Evolutionary conservation across 2,329 filamentous ascomycete genomes (phyloP).

Genomic region (Xylaria multiplex): DNA sequence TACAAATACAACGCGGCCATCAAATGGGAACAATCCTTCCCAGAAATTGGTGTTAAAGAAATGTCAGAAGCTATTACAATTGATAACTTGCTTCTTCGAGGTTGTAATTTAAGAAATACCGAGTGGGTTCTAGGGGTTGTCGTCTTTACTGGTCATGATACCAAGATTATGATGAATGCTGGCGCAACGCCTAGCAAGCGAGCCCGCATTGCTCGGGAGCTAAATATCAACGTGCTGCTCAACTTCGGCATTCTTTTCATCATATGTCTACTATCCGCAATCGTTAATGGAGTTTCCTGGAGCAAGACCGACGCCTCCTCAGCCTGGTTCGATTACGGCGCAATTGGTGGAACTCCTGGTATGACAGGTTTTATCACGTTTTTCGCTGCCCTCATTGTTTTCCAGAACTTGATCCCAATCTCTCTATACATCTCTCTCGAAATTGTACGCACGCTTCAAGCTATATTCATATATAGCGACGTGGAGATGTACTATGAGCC

Average conservation of each 20-base stretch:
- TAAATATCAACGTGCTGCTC: slow-evolving; percentile 98
- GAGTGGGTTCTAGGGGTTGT: slow-evolving; percentile 96
- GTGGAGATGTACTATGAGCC: slow-evolving; percentile 96
- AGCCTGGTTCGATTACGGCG: slow-evolving; percentile 84
- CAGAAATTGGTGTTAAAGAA: slow-evolving; percentile 70
- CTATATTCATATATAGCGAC: slow-evolving; percentile 97
- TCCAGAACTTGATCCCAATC: slow-evolving; percentile 98
- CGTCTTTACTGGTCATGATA: slow-evolving; percentile 93
- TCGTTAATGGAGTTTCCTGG: slow-evolving; percentile 89
- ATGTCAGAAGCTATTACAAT: slow-evolving; percentile 95
- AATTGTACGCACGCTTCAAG: slow-evolving; percentile 91
- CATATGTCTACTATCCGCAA: slow-evolving; percentile 87
- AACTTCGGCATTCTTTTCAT: slow-evolving; percentile 90
- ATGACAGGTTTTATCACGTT: slow-evolving; percentile 96
- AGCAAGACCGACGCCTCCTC: slow-evolving; percentile 77
- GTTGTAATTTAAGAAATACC: slow-evolving; percentile 92
- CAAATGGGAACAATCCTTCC: slow-evolving; percentile 81
- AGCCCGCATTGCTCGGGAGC: slow-evolving; percentile 86
- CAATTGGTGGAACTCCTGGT: slow-evolving; percentile 77
- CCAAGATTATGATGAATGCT: slow-evolving; percentile 99
- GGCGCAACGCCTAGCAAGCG: slow-evolving; percentile 95
- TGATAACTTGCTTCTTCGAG: slow-evolving; percentile 93
- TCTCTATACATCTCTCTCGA: slow-evolving; percentile 97
- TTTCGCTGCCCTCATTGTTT: slow-evolving; percentile 92
- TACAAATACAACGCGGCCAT: slow-evolving; percentile 95